phyloP scores from a whole-genome alignment of 805 yeast genomes.

The Blastobotrys peoriensis region DNA sequence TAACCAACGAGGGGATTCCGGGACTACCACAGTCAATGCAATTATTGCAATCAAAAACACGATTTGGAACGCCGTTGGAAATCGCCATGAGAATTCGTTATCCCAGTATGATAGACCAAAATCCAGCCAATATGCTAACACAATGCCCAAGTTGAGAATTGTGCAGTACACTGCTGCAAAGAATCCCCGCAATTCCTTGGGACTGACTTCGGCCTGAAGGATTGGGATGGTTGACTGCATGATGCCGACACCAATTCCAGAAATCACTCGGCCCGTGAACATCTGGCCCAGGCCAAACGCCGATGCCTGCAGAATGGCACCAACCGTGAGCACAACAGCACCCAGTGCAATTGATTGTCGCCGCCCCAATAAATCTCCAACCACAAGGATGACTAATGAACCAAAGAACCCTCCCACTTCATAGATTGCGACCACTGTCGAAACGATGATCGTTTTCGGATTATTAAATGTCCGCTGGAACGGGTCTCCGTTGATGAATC shows the following conservation, averaged over 20 bases:
- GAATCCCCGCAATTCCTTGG: constrained; percentile 1
- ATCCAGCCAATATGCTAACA: constrained; percentile 13
- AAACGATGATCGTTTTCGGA: constrained; percentile 2
- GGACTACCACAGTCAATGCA: constrained; percentile 3
- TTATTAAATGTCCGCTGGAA: constrained; percentile 6
- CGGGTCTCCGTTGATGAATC: no score
- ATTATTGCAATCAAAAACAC: constrained; percentile 36
- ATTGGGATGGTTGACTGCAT: constrained; percentile 6
- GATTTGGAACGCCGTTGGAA: constrained; percentile 62
- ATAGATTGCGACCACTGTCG: constrained; percentile 11
- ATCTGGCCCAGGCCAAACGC: constrained; percentile 53
- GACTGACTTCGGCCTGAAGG: constrained; percentile 6
- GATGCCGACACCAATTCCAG: constrained; percentile 25
- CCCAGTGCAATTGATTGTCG: no score
- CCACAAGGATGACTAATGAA: no score
- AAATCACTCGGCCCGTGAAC: constrained; percentile 55
- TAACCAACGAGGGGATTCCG: constrained; percentile 15
- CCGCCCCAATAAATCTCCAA: no score
- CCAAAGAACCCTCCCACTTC: constrained; percentile 11
- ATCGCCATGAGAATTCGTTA: constrained; percentile 48
- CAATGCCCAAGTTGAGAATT: no score
- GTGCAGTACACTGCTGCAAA: constrained; percentile 7
- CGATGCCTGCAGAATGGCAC: constrained; percentile 7
- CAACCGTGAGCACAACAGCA: no score
- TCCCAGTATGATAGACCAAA: constrained; percentile 4